These are phyloP conservation scores for Fusarium cyanostomum DNA, from an alignment of 2,329 filamentous ascomycete genomes.

Conservation along the genomic window DNA sequence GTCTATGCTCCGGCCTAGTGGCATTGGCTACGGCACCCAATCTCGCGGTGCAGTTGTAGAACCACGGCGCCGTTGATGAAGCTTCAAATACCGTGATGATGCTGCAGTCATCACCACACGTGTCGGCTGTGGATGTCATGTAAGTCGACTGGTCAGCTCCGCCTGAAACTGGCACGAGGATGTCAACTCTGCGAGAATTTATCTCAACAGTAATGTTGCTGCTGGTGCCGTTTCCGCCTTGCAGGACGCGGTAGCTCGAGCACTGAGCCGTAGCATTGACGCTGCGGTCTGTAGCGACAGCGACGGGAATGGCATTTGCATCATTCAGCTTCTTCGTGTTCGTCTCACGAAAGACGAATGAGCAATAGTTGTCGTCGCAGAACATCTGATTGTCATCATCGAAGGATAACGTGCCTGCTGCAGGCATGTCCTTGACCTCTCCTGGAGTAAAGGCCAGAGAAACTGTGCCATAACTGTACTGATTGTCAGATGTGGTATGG, in stretches of 20 bases:
- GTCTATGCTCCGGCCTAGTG: background rate
- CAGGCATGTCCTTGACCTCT: slow-evolving; percentile 28
- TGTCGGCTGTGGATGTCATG: slow-evolving; percentile 8
- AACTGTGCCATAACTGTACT: slow-evolving; percentile 50
- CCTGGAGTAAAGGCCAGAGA: slow-evolving; percentile 43
- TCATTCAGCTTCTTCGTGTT: background rate
- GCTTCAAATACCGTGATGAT: slow-evolving; percentile 16
- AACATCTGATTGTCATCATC: slow-evolving; percentile 45
- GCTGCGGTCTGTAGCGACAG: slow-evolving; percentile 1
- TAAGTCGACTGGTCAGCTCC: slow-evolving; percentile 1
- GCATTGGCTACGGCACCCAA: slow-evolving; percentile 11
- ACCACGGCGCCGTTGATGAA: slow-evolving; percentile 19
- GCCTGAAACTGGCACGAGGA: background rate
- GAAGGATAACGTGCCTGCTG: slow-evolving; percentile 42
- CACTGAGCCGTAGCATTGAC: slow-evolving; percentile 10
- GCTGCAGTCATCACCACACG: slow-evolving; percentile 24
- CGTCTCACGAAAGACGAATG: slow-evolving; percentile 51
- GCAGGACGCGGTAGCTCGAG: background rate
- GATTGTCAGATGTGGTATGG: background rate
- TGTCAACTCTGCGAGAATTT: background rate
- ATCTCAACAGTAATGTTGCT: background rate
- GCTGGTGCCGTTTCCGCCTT: slow-evolving; percentile 12
- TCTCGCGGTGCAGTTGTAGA: slow-evolving; percentile 23
- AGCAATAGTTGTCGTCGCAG: slow-evolving; percentile 42
- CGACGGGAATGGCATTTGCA: background rate